Conservation (phyloP, 2,329 filamentous ascomycete genomes). For the Fusarium chaquense region DNA sequence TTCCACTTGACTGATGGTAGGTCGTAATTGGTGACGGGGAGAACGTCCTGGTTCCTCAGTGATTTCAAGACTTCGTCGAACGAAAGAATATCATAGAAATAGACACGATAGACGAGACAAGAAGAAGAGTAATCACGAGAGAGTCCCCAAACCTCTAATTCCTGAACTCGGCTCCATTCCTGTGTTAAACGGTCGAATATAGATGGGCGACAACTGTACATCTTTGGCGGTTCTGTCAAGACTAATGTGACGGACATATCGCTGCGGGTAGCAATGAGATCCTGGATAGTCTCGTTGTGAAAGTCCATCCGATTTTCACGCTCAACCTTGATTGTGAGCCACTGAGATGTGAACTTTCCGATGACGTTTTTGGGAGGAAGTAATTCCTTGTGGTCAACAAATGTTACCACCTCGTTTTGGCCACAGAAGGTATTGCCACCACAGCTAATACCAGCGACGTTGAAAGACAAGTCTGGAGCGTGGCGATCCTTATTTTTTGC, state of each 20-base stretch:
- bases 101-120: constrained; percentile 61
- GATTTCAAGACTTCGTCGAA: constrained; percentile 33
- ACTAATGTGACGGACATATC: constrained; percentile 61
- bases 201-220: constrained; percentile 53
- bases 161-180: constrained; percentile 49
- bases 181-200: not conserved
- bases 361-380: not conserved
- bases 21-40: constrained; percentile 43
- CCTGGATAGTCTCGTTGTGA: constrained; percentile 61
- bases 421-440: constrained; percentile 61
- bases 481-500: constrained; percentile 25
- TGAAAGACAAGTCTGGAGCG: constrained; percentile 39
- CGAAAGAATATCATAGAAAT: not conserved
- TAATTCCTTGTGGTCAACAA: constrained; percentile 56
- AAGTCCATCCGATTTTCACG: constrained; percentile 58
- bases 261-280: constrained; percentile 56
- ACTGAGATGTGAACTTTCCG: constrained; percentile 34
- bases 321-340: constrained; percentile 18
- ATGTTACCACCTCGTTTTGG: constrained; percentile 52
- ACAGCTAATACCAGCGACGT: constrained; percentile 53
- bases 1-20: constrained; percentile 34
- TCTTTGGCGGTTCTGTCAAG: constrained; percentile 63
- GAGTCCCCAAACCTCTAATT: constrained; percentile 41
- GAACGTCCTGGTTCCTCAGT: constrained; percentile 41
- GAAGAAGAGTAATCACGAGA: constrained; percentile 46